These are phyloP conservation scores for Quercus aquifolioides DNA, from an alignment of 306 rosid species.

Conservation along the genomic window DNA sequence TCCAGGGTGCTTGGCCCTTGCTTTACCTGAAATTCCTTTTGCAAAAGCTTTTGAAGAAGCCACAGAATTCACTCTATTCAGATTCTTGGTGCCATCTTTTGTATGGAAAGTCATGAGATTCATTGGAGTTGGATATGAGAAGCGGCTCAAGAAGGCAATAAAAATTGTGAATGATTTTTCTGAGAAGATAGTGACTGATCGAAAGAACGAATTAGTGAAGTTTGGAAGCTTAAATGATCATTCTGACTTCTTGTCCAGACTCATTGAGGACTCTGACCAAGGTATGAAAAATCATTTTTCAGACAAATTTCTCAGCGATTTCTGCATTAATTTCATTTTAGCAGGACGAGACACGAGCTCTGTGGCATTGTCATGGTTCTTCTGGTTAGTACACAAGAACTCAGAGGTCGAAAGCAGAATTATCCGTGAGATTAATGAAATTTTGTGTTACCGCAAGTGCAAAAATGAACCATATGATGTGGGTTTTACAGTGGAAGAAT, in stretches of 20 bases:
- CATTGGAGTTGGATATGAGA: constrained; percentile 10
- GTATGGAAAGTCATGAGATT: constrained; percentile 7
- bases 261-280: background rate
- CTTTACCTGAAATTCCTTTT: constrained; percentile 8
- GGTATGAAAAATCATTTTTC: background rate
- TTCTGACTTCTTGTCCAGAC: constrained; percentile 40
- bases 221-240: constrained; percentile 4
- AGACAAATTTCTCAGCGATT: constrained; percentile 33
- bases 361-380: constrained; percentile 49
- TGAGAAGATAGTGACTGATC: constrained; percentile 8
- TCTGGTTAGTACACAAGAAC: constrained; percentile 39
- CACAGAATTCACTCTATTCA: background rate
- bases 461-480: background rate
- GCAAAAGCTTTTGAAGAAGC: constrained; percentile 21
- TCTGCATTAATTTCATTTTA: constrained; percentile 39
- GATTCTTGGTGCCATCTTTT: constrained; percentile 2
- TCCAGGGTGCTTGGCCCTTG: constrained; percentile 36
- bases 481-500: constrained; percentile 27
- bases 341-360: constrained; percentile 59
- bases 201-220: constrained; percentile 16
- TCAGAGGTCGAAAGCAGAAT: constrained; percentile 28
- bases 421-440: constrained; percentile 14
- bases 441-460: background rate
- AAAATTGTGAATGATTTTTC: constrained; percentile 29
- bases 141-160: constrained; percentile 7